Conservation (phyloP, 768 basidiomycete species). For the Pleurotus tuber-regium region DNA sequence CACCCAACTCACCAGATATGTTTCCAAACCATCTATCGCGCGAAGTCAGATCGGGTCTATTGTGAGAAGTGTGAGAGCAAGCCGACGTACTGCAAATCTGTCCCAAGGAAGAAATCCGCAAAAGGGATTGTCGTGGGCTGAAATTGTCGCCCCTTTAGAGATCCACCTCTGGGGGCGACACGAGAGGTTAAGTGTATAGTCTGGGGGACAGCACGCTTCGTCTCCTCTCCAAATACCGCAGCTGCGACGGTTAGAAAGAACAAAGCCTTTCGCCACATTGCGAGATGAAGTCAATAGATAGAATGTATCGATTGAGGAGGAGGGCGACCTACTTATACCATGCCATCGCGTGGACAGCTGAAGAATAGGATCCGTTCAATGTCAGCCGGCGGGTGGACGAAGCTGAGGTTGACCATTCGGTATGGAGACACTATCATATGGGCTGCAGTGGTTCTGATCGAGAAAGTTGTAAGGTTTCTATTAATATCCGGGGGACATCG, state of each 20-base stretch:
- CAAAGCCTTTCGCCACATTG: conserved; percentile 1
- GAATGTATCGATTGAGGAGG: background rate
- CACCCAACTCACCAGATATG: conserved; percentile 33
- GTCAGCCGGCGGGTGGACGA: background rate
- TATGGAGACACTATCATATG: background rate
- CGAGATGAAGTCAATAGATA: background rate
- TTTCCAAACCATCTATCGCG: conserved; percentile 49
- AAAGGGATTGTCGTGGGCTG: conserved; percentile 41
- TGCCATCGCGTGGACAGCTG: background rate
- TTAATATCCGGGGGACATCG: background rate
- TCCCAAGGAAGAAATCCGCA: conserved; percentile 52
- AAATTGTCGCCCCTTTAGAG: conserved; percentile 32
- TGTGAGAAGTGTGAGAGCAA: background rate
- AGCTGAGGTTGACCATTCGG: too few relatives aligned
- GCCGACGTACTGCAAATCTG: conserved; percentile 50
- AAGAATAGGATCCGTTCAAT: background rate
- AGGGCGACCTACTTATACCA: background rate
- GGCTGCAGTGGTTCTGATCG: conserved; percentile 1
- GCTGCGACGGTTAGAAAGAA: background rate
- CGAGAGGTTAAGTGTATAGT: conserved; percentile 31
- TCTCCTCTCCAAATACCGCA: background rate
- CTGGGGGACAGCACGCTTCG: conserved; percentile 17
- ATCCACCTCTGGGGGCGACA: conserved; percentile 17
- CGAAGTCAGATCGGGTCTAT: background rate
- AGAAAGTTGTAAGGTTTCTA: background rate